phyloP scores from a whole-genome alignment of 441 rosid species.

The Erysimum pusillum region DNA sequence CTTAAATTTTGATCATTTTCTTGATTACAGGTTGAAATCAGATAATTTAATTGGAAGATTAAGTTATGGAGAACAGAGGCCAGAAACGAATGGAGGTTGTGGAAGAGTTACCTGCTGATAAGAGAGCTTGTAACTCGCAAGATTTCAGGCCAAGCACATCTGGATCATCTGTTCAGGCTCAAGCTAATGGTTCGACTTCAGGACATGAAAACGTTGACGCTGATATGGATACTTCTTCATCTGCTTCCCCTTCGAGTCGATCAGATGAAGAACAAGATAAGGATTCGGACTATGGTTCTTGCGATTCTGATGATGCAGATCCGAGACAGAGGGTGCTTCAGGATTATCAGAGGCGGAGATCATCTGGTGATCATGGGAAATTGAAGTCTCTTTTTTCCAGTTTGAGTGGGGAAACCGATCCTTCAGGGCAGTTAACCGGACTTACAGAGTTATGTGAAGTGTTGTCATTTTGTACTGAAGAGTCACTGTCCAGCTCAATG shows the following conservation, averaged over 20 bases:
- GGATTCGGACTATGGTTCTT: constrained; percentile 83
- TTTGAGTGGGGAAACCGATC: constrained; percentile 68
- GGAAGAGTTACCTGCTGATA: constrained; percentile 92
- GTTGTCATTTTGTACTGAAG: constrained; percentile 87
- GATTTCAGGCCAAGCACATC: constrained; percentile 89
- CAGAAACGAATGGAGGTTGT: constrained; percentile 85
- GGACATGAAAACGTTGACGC: constrained; percentile 55
- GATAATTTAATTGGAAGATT: constrained; percentile 28
- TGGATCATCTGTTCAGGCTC: constrained; percentile 69
- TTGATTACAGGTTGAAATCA: constrained; percentile 29
- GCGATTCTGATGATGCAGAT: constrained; percentile 79
- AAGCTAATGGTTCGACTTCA: constrained; percentile 58
- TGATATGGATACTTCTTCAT: constrained; percentile 91
- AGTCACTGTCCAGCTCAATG: constrained; percentile 72
- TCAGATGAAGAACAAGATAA: constrained; percentile 85
- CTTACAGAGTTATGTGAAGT: constrained; percentile 94
- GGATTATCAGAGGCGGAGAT: constrained; percentile 70
- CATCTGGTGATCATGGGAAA: constrained; percentile 73
- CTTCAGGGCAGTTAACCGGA: constrained; percentile 68
- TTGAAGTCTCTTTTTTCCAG: constrained; percentile 64
- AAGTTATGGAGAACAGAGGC: constrained; percentile 81
- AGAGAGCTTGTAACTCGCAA: constrained; percentile 89
- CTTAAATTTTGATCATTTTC: constrained; percentile 28
- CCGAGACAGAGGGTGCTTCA: constrained; percentile 65
- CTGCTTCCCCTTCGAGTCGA: constrained; percentile 83